These are phyloP conservation scores for Exophiala viscosa DNA, from an alignment of 2,329 filamentous ascomycete genomes.

Conservation along the genomic window DNA sequence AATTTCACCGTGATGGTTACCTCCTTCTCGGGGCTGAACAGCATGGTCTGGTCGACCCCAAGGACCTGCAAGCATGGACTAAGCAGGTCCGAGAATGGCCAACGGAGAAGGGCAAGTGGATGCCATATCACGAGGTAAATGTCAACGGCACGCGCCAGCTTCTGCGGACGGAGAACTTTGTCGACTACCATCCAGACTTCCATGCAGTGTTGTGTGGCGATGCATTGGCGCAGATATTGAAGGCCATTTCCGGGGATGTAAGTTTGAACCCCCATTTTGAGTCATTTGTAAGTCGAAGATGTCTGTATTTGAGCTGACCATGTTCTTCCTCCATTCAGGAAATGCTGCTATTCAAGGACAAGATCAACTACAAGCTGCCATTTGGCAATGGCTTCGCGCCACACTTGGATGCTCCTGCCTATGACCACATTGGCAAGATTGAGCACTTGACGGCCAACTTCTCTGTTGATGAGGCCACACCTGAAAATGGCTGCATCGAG, in stretches of 20 bases:
- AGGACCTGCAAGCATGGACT: constrained; percentile 29
- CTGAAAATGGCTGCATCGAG: constrained; percentile 35
- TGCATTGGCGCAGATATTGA: constrained; percentile 30
- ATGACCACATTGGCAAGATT: constrained; percentile 35
- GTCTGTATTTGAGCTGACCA: neutral
- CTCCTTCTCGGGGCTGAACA: constrained; percentile 29
- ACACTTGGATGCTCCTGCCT: constrained; percentile 37
- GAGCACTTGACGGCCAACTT: constrained; percentile 37
- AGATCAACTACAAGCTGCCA: constrained; percentile 38
- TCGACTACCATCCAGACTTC: constrained; percentile 32
- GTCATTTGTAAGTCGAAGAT: no score
- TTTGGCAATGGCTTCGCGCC: constrained; percentile 35
- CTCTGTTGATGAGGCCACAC: constrained; percentile 34
- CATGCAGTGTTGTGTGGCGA: constrained; percentile 31
- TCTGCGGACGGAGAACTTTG: constrained; percentile 36
- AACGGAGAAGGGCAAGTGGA: constrained; percentile 33
- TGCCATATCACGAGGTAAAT: constrained; percentile 36
- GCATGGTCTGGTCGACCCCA: constrained; percentile 30
- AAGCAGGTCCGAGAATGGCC: constrained; percentile 31
- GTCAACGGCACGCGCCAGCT: constrained; percentile 32
- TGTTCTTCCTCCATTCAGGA: constrained; percentile 22
- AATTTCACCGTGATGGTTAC: constrained; percentile 31
- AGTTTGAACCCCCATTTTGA: constrained; percentile 1
- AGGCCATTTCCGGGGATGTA: constrained; percentile 31
- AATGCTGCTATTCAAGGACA: constrained; percentile 38